These are phyloP conservation scores for Helenozyma baotianmanensis DNA, from an alignment of 805 yeast genomes.

Conservation along the genomic window DNA sequence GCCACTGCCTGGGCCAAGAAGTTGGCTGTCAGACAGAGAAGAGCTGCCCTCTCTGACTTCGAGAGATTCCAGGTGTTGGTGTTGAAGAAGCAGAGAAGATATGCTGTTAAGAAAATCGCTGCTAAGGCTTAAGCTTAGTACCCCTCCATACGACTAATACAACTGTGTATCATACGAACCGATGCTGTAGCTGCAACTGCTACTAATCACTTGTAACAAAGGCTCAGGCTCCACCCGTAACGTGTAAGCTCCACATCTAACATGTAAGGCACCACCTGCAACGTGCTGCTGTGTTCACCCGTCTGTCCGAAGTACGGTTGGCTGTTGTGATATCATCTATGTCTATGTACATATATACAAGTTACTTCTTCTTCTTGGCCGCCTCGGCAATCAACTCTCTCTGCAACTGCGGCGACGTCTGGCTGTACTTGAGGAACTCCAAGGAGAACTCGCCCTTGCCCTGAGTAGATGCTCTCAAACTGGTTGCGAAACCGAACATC, in stretches of 20 bases:
- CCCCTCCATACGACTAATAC: slow-evolving; percentile 19
- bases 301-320: no score
- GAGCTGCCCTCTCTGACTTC: slow-evolving; percentile 91
- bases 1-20: slow-evolving; percentile 96
- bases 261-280: no score
- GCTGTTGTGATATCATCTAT: no score
- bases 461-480: slow-evolving; percentile 93
- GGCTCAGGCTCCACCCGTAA: no score
- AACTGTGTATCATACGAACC: slow-evolving; percentile 18
- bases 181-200: no score
- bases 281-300: no score
- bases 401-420: slow-evolving; percentile 87
- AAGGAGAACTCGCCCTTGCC: slow-evolving; percentile 98
- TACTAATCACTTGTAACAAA: no score
- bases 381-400: slow-evolving; percentile 83
- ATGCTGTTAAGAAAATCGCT: slow-evolving; percentile 90
- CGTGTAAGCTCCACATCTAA: no score
- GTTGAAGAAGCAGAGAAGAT: slow-evolving; percentile 96
- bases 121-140: slow-evolving; percentile 75
- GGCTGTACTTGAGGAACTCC: slow-evolving; percentile 90
- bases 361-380: slow-evolving; percentile 28
- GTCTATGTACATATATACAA: slow-evolving; percentile 2
- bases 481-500: slow-evolving; percentile 94
- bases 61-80: slow-evolving; percentile 99
- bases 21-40: slow-evolving; percentile 90